These are phyloP conservation scores for Tetrastigma voinierianum DNA, from an alignment of 164 flowering plant genomes.

Conservation along the genomic window DNA sequence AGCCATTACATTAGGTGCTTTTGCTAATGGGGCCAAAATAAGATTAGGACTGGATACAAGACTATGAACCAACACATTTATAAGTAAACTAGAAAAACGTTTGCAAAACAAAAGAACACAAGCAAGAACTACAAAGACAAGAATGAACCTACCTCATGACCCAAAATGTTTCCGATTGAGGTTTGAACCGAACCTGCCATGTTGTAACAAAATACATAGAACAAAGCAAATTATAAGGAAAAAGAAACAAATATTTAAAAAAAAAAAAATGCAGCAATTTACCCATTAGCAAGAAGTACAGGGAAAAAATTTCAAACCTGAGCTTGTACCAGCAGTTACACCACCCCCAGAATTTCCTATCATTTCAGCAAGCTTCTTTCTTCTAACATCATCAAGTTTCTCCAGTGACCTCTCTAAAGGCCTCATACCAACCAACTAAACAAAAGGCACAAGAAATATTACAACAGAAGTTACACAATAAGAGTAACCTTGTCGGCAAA, in stretches of 20 bases:
- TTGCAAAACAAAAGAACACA: not conserved
- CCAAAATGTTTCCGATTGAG: conserved; percentile 30
- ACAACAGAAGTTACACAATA: not conserved
- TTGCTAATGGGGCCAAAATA: too few species aligned
- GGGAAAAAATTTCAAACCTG: conserved; percentile 45
- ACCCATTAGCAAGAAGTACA: not conserved
- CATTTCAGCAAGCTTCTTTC: conserved; percentile 92
- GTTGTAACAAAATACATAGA: conserved; percentile 1
- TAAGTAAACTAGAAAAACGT: not conserved
- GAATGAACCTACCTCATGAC: conserved; percentile 34
- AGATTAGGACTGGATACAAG: too few species aligned
- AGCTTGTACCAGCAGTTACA: conserved; percentile 29
- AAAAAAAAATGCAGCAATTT: not conserved
- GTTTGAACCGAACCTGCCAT: conserved; percentile 41
- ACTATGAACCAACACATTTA: too few species aligned
- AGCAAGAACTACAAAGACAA: not conserved
- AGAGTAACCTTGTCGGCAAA: not conserved
- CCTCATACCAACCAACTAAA: conserved; percentile 92
- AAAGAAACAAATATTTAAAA: not conserved
- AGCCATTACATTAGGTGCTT: too few species aligned
- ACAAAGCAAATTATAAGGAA: too few species aligned
- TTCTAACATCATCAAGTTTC: conserved; percentile 95
- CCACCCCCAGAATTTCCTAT: conserved; percentile 69
- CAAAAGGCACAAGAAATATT: not conserved
- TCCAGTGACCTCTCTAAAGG: conserved; percentile 91